phyloP scores from a whole-genome alignment of 108 stramenopile species.

The Pseudonitzschia multistriata region DNA sequence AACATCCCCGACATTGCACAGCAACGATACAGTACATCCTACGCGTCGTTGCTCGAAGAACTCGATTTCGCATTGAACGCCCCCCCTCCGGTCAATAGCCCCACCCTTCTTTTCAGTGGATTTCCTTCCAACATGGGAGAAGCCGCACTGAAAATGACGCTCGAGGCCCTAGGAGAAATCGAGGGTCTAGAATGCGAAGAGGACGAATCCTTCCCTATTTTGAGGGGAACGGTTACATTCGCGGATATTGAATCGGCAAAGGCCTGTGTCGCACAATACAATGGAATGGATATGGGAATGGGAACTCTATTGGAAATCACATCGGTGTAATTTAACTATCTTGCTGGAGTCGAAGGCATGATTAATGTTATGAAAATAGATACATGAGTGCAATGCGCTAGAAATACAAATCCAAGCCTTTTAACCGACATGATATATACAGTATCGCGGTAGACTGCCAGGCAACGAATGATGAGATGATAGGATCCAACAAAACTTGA shows the following conservation, averaged over 20 bases:
- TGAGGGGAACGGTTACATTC: conserved; percentile 78
- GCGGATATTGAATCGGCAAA: conserved; percentile 80
- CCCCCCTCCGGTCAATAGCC: conserved; percentile 63
- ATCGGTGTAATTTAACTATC: conserved; percentile 43
- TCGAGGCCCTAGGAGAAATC: conserved; percentile 74
- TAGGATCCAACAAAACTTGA: too few relatives aligned
- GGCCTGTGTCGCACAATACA: conserved; percentile 79
- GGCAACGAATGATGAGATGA: too few relatives aligned
- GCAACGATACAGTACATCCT: conserved; percentile 58
- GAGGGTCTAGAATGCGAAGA: conserved; percentile 64
- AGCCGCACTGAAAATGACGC: conserved; percentile 73
- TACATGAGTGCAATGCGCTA: too few relatives aligned
- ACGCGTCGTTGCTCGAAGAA: conserved; percentile 48
- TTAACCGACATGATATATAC: too few relatives aligned
- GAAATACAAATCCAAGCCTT: too few relatives aligned
- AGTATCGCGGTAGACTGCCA: too few relatives aligned
- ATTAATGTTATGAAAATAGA: too few relatives aligned
- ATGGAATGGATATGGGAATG: conserved; percentile 92
- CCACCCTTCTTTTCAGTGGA: conserved; percentile 68
- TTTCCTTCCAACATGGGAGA: conserved; percentile 89
- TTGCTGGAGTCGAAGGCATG: too few relatives aligned
- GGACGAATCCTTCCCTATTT: conserved; percentile 56
- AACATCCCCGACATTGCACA: conserved; percentile 61
- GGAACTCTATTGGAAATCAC: conserved; percentile 62
- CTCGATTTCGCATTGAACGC: conserved; percentile 66